Conservation (phyloP, 1,139 yeast species). For the Debaryomycetaceae sp. region DNA sequence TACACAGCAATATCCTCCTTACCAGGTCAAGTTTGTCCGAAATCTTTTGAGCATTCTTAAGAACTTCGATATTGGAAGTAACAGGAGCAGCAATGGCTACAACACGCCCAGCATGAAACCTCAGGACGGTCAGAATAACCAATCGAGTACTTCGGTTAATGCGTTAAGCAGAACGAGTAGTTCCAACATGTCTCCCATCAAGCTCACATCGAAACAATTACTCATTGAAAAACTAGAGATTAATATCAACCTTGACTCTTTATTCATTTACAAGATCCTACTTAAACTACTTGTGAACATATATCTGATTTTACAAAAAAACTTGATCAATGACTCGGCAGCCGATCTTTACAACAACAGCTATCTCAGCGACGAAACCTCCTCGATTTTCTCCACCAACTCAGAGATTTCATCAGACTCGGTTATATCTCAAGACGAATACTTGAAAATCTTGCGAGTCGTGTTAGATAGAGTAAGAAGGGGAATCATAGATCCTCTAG, state of each 20-base stretch:
- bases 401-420: constrained; percentile 25
- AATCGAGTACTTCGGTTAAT: constrained; percentile 11
- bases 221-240: constrained; percentile 46
- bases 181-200: constrained; percentile 33
- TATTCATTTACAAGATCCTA: constrained; percentile 39
- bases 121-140: constrained; percentile 4
- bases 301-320: constrained; percentile 21
- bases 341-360: constrained; percentile 6
- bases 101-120: neutral
- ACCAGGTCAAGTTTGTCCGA: constrained; percentile 35
- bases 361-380: constrained; percentile 13
- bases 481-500: constrained; percentile 42
- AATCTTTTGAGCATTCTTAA: constrained; percentile 35
- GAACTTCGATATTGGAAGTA: constrained; percentile 40
- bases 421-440: constrained; percentile 30
- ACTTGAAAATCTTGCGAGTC: constrained; percentile 26
- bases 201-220: constrained; percentile 39
- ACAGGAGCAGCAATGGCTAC: neutral
- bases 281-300: constrained; percentile 31
- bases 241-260: constrained; percentile 38
- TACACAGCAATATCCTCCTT: constrained; percentile 19
- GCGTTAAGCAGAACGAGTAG: constrained; percentile 6
- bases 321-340: constrained; percentile 12
- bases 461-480: constrained; percentile 26
- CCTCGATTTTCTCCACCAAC: constrained; percentile 37